These are phyloP conservation scores for Venturia nashicola DNA, from an alignment of 2,329 filamentous ascomycete genomes.

Conservation along the genomic window DNA sequence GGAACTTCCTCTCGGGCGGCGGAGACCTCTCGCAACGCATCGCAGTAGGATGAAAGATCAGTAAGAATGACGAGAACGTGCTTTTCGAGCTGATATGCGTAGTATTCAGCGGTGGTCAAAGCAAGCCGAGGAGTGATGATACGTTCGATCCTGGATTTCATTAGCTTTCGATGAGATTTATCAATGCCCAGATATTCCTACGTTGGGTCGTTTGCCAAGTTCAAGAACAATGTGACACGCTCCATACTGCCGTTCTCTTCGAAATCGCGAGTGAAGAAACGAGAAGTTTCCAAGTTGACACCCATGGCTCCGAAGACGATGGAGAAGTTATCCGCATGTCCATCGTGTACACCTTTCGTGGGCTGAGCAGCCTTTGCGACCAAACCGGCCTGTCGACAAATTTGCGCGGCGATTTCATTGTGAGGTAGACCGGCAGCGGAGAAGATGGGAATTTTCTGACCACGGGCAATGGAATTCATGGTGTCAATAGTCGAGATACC, in stretches of 20 bases:
- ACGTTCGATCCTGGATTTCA: slow-evolving; percentile 69
- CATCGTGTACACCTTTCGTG: slow-evolving; percentile 92
- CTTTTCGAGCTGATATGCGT: slow-evolving; percentile 99
- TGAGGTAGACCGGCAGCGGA: slow-evolving; percentile 95
- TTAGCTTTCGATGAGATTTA: slow-evolving; percentile 13
- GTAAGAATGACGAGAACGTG: slow-evolving; percentile 98
- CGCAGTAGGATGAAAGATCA: slow-evolving; percentile 94
- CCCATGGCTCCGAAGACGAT: slow-evolving; percentile 99
- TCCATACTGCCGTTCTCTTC: slow-evolving; percentile 99
- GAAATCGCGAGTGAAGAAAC: slow-evolving; percentile 97
- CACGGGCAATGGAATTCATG: slow-evolving; percentile 86
- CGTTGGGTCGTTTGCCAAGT: slow-evolving; percentile 98
- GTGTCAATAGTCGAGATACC: slow-evolving; percentile 99
- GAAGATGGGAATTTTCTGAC: slow-evolving; percentile 99
- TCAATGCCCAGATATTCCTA: slow-evolving; percentile 34
- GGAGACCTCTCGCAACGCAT: slow-evolving; percentile 96
- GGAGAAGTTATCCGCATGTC: slow-evolving; percentile 97
- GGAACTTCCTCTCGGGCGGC: slow-evolving; percentile 97
- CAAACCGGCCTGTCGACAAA: slow-evolving; percentile 91
- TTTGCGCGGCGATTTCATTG: slow-evolving; percentile 98
- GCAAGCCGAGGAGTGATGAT: slow-evolving; percentile 98
- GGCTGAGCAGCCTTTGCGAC: slow-evolving; percentile 84
- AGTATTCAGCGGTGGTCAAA: slow-evolving; percentile 97
- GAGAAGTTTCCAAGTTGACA: slow-evolving; percentile 97
- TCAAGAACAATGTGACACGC: slow-evolving; percentile 92